Percentiles rank a stretch among this genome's conserved stretches.
phyloP scores from a whole-genome alignment of 768 basidiomycete genomes.

The Naganishia antarctica region DNA sequence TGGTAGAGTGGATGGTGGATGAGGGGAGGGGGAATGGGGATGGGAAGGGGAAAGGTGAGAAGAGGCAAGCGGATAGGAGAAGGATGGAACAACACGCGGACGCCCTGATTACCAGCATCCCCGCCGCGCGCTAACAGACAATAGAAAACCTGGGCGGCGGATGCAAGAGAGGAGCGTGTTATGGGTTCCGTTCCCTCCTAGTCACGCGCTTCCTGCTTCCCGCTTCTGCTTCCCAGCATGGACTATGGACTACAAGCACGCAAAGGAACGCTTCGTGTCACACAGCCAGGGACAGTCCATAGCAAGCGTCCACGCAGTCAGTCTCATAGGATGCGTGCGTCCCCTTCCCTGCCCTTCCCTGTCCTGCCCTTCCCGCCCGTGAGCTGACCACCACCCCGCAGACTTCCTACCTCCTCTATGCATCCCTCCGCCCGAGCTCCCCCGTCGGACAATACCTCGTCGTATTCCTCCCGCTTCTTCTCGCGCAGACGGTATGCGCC shows the following conservation, averaged over 20 bases:
- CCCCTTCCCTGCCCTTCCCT: no score
- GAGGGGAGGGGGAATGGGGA: neutral
- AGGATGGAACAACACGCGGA: no score
- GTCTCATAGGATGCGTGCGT: conserved; percentile 62
- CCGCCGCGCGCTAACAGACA: neutral
- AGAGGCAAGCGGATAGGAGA: no score
- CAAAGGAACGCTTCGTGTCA: conserved; percentile 78
- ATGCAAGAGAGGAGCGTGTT: neutral
- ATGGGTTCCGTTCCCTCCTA: neutral
- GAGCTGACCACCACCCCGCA: conserved; percentile 40
- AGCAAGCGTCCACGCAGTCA: conserved; percentile 63
- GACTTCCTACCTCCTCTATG: conserved; percentile 68
- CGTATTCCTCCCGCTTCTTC: conserved; percentile 69
- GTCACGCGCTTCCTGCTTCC: neutral
- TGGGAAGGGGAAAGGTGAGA: neutral
- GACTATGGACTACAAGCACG: conserved; percentile 59
- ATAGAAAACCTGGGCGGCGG: conserved; percentile 8
- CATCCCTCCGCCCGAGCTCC: neutral
- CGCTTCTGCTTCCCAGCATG: neutral
- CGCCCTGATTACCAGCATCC: neutral
- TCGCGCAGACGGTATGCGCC: conserved; percentile 74
- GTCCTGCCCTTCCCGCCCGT: neutral
- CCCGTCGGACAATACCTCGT: conserved; percentile 55
- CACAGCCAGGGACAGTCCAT: conserved; percentile 67
- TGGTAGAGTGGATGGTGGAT: neutral